Base-by-base conservation (phyloP, 805 yeast genomes). In the Wickerhamiella galacta region DNA sequence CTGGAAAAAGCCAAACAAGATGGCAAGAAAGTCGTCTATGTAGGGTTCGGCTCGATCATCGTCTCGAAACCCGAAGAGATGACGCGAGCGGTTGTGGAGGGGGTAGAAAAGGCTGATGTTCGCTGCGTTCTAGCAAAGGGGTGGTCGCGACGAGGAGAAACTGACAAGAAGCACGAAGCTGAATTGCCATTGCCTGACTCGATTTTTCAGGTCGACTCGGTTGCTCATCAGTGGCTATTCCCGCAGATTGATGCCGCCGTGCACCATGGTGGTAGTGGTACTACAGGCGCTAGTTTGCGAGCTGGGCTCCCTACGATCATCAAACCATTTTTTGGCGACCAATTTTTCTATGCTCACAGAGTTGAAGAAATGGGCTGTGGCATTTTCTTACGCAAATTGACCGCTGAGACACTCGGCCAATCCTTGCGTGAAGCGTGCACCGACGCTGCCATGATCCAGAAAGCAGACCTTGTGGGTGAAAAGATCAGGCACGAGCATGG, bases 251-350 rank as follows among this genome's bases (percentile, higher is more conserved):
- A 87, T 55, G 95, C 87, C 0, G 93, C 93, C 0, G 95, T 87
- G 3, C 96, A 87, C 51, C 96, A 87, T 51, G 96, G 96, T 25
- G 96, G 96, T 0, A 76, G 93, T 0, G 96, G 96, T 2, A 81
- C 95, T 0, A 87, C 95, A 0, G 96, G 96, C 6, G 94, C 95
- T 0, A 68, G 92, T 2, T 52, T 87, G 34, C 61, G 85, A 39
- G 76, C 79, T 10, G 96, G 96, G 0, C 53, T 78, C 20, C 95
- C 96, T 1, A 82, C 93, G 0, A 66, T 87, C 21, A 72, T 87
- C 45, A 87, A 85, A 52, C 96, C 96, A 2, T 87, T 87, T 48
- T 87, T 87, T 52, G 96, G 95, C 0, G 96, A 87, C 54, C 96
- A 87, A 54, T 85, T 80, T 49, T 87, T 87, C 51, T 87, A 80